Percentiles rank a stretch among this genome's conserved stretches.
Conservation (phyloP, 2,329 filamentous ascomycete genomes). For the Aciculosporium take region DNA sequence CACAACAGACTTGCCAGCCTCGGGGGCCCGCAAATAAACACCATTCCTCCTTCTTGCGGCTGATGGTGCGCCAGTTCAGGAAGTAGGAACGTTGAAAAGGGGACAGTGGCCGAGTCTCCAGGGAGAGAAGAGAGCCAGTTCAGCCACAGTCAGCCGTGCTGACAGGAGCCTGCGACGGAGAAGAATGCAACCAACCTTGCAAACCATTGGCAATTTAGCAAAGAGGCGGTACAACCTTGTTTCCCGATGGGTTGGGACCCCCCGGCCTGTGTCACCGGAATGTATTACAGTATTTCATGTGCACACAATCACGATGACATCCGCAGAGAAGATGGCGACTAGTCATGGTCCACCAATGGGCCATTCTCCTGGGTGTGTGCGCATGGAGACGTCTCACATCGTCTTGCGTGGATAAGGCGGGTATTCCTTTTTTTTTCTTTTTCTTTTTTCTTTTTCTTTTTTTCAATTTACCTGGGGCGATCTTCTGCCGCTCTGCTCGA, state of each 20-base stretch:
- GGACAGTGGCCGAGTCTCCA: neutral
- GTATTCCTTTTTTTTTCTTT: too few relatives aligned
- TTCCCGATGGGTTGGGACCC: neutral
- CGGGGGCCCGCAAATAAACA: too few relatives aligned
- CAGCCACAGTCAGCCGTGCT: slow-evolving; percentile 1
- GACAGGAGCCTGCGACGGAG: neutral
- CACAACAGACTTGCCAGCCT: neutral
- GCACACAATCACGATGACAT: neutral
- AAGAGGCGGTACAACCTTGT: neutral
- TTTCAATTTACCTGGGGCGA: too few relatives aligned
- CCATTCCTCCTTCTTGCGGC: neutral
- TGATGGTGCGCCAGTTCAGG: slow-evolving; percentile 3
- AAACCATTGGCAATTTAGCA: neutral
- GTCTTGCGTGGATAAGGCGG: neutral
- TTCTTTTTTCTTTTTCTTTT: too few relatives aligned
- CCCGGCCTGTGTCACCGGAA: neutral
- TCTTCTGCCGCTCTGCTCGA: neutral
- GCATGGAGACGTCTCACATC: neutral
- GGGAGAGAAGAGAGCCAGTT: neutral
- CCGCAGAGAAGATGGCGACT: neutral
- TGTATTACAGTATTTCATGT: neutral
- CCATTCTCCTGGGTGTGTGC: neutral
- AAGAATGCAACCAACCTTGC: neutral
- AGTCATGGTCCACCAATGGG: neutral
- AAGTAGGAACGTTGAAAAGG: slow-evolving; percentile 2